Conservation (phyloP, 805 yeast genomes). For the Barnettozyma pratensis region DNA sequence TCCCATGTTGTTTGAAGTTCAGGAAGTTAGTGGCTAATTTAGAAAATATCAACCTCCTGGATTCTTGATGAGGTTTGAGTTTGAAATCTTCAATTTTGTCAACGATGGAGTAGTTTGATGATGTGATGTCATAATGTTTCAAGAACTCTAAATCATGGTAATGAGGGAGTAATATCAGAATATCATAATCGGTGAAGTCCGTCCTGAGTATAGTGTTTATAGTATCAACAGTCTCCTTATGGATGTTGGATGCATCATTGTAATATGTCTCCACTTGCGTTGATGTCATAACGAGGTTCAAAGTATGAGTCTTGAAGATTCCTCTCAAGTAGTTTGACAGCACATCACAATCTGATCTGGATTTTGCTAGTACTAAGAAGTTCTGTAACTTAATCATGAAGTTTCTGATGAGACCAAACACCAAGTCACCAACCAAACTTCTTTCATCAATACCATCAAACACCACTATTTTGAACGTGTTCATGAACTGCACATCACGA, state of each 20-base stretch:
- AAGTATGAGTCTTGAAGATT: background rate
- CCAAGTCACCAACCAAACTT: slow-evolving; percentile 1
- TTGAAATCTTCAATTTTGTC: slow-evolving; percentile 2
- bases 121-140: background rate
- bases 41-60: slow-evolving; percentile 3
- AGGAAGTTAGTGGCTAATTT: background rate
- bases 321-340: background rate
- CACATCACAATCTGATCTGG: background rate
- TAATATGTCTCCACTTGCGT: slow-evolving; percentile 89
- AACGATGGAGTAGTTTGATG: background rate
- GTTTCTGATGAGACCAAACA: background rate
- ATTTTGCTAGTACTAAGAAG: background rate
- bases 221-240: slow-evolving; percentile 76
- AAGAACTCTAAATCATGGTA: background rate
- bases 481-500: background rate
- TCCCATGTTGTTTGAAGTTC: background rate
- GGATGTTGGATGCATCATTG: slow-evolving; percentile 91
- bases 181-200: background rate
- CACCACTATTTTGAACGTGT: background rate
- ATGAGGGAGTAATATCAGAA: slow-evolving; percentile 1
- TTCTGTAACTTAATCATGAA: background rate
- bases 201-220: slow-evolving; percentile 1
- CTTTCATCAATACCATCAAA: slow-evolving; percentile 4
- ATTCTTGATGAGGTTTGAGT: background rate
- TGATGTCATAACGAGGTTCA: slow-evolving; percentile 34